phyloP scores from a whole-genome alignment of 768 basidiomycete genomes.

The Lepiota venenata region DNA sequence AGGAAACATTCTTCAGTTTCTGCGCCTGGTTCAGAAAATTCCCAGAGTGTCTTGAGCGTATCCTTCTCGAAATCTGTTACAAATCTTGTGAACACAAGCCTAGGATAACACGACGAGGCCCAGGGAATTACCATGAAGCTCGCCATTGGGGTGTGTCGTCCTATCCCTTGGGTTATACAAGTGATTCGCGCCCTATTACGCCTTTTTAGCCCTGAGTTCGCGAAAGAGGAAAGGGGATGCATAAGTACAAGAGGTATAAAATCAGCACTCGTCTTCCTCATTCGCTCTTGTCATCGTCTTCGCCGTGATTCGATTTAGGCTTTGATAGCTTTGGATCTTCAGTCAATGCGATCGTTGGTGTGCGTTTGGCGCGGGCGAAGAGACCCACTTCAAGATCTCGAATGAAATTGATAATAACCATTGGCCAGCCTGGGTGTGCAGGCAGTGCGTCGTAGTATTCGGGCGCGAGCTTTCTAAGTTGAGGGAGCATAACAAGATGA shows the following conservation, averaged over 20 bases:
- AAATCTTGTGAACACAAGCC: not conserved
- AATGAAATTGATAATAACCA: conserved; percentile 94
- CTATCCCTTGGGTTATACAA: conserved; percentile 44
- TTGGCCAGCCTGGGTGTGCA: conserved; percentile 89
- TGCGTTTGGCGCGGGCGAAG: conserved; percentile 82
- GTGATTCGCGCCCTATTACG: conserved; percentile 74
- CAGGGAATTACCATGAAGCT: conserved; percentile 8
- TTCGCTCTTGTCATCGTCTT: conserved; percentile 24
- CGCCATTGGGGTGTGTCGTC: conserved; percentile 2
- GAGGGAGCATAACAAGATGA: too few species aligned
- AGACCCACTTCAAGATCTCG: conserved; percentile 86
- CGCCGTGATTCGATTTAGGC: conserved; percentile 1
- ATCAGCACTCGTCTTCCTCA: not conserved
- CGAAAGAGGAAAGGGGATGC: conserved; percentile 19
- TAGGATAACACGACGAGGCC: too few species aligned
- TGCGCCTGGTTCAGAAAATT: conserved; percentile 57
- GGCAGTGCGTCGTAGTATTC: conserved; percentile 92
- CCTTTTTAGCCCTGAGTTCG: too few species aligned
- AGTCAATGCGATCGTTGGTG: conserved; percentile 18
- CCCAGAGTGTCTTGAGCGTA: conserved; percentile 76
- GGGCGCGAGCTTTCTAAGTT: conserved; percentile 76
- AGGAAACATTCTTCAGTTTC: conserved; percentile 61
- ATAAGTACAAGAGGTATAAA: not conserved
- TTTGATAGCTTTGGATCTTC: not conserved
- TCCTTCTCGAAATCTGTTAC: conserved; percentile 59